A percentile compares a stretch with the other conserved stretches of the same genome.
Conservation (phyloP, 805 yeast species). For the Hanseniaspora lindneri region DNA sequence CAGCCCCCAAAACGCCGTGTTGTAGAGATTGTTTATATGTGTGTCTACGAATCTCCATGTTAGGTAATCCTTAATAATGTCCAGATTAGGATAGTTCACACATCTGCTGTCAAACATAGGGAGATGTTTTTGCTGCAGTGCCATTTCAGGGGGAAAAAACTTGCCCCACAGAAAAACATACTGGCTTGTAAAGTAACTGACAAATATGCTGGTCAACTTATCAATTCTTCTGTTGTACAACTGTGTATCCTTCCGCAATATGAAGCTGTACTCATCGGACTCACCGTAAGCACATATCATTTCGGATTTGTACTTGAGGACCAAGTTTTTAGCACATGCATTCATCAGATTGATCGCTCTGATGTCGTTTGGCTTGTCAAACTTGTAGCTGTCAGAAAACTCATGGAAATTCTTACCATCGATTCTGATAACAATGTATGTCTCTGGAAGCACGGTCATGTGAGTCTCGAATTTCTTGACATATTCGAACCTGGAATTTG, state of each 20-base stretch:
- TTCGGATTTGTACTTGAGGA: slow-evolving; percentile 54
- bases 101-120: slow-evolving; percentile 91
- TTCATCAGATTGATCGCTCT: slow-evolving; percentile 74
- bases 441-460: slow-evolving; percentile 58
- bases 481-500: slow-evolving; percentile 78
- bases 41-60: slow-evolving; percentile 95
- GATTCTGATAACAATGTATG: slow-evolving; percentile 70
- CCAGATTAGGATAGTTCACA: slow-evolving; percentile 61
- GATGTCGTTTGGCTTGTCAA: slow-evolving; percentile 77
- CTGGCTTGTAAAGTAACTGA: slow-evolving; percentile 66
- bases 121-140: slow-evolving; percentile 40
- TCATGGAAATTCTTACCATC: slow-evolving; percentile 94
- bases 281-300: slow-evolving; percentile 81
- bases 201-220: slow-evolving; percentile 71
- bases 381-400: slow-evolving; percentile 59
- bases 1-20: slow-evolving; percentile 84
- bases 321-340: slow-evolving; percentile 55
- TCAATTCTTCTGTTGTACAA: slow-evolving; percentile 71
- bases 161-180: slow-evolving; percentile 59
- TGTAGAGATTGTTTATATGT: slow-evolving; percentile 87
- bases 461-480: slow-evolving; percentile 73
- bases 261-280: slow-evolving; percentile 85
- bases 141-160: slow-evolving; percentile 36
- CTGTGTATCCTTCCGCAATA: slow-evolving; percentile 49
- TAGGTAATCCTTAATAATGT: slow-evolving; percentile 63